Base-by-base conservation (phyloP, 306 rosid species). In the Lotus japonicus region DNA sequence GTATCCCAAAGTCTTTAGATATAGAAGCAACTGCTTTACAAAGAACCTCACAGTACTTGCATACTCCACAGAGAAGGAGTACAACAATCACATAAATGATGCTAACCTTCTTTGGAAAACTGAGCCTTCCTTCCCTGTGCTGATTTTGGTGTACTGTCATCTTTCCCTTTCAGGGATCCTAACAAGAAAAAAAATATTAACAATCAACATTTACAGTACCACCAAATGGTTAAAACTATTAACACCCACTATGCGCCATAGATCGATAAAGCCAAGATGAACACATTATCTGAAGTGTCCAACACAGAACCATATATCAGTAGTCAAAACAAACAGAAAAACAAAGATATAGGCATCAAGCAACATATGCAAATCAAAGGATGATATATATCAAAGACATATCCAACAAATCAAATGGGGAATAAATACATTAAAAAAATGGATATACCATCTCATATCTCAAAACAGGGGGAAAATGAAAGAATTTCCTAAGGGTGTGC, bases 91-190 rank as follows among this genome's bases (percentile, higher is more conserved):
- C 43, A 59, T 46, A 66, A 35, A 42, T 23, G 13, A 49, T 71
- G 64, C 78, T 72, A 72, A 92, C 97, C 92, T 83, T 81, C 81
- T 50, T 56, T 31, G 26, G 84, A 69, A 70, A 94, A 94, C 70
- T 94, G 94, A 74, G 86, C 97, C 78, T 56, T 90, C 81, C 84
- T 90, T 57, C 84, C 87, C 79, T 71, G 88, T 61, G 79, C 75
- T 19, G 87, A 72, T 77, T 86, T 90, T 52, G 85, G 12, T 28
- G 92, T 72, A 83, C 86, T 84, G 65, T 88, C 96, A 65, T 86
- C 96, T 78, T 82, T 94, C 64, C 96, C 96, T 77, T 85, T 87
- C 9, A 78, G 31, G 58, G 86, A 54, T 66, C 81, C 95, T 86
- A 38, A 43, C 75, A 55, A 70, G 50, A 55, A 17, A 66, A 61